Base-by-base conservation (phyloP, 306 rosid genomes). In the Cicer pinnatifidum region DNA sequence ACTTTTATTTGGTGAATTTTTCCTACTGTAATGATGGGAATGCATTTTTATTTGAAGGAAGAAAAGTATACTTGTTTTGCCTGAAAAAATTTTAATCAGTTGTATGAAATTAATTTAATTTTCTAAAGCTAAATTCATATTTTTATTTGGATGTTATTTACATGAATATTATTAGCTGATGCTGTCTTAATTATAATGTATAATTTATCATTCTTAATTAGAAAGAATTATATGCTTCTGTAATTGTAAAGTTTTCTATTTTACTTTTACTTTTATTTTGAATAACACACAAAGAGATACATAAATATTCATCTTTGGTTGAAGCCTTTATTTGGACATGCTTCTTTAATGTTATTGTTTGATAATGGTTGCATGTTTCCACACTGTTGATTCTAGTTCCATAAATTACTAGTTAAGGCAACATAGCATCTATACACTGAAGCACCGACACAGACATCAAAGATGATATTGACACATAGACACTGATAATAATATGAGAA, bases 21-120 rank as follows among this genome's bases (percentile, higher is more conserved):
- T 77, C 43, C 20, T 67, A 10, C 8, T 68, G 0, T 15, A 12
- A 6, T 53, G 35, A 60, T 72, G 67, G n/a, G 48, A 62, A 69
- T 80, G 62, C 72, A 66, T 15, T 77, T 69, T 76, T 63, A 45
- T 66, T 43, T 8, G 17, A 38, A 69, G 44, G 9, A 68, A 38
- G 5, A 13, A 20, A 54, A 57, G 56, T 74, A 16, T 70, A 46
- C 40, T 72, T 67, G 23, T 53, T 68, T 52, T 44, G 56, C 43
- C 50, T 54, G 9, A 52, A 67, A 82, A 83, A 45, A 61, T 78
- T 71, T 75, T 58, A 12, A 46, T 80, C 12, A 41, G 63, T 63
- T 67, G 28, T 37, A 7, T 41, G 33, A 65, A 64, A 28, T 46
- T 37, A 40, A 16, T 57, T 5, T 79, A 58, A 11, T 48, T 63